Base-by-base conservation (phyloP, 2,329 filamentous ascomycete species). In the Stachybotrys chartarum region DNA sequence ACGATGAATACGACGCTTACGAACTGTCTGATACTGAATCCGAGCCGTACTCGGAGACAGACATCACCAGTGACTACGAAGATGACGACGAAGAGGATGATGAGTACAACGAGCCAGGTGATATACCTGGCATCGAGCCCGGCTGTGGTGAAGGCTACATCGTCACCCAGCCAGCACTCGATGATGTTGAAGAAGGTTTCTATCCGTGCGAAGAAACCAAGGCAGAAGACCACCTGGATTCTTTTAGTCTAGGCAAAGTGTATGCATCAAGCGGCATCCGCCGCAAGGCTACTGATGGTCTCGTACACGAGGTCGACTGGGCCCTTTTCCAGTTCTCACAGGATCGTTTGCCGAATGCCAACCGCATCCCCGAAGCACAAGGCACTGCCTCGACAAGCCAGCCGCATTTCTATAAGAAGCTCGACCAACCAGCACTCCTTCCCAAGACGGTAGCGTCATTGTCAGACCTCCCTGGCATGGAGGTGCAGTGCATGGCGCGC, bases 281-380 rank as follows among this genome's bases (percentile, higher is more conserved):
- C 5, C 84, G 93, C 32, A 86, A 88, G 53, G 81, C 86, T 54
- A 80, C 83, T 57, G 79, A 87, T 58, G 85, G 87, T 5, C 75
- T 95, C 30, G 78, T 90, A 6, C 93, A 97, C 68, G 93, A 97
- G 70, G 91, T 97, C 49, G 93, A 97, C 70, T 97, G 93, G 93
- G 91, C 92, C 0, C 76, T 97, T 3, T 91, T 97, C 63, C 84
- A 89, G 61, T 90, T 97, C 59, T 77, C 87, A 11, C 78, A 86
- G 5, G 80, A 86, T 11, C 84, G 93, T 1, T 75, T 86, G 14
- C 89, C 93, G 3, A 76, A 81, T 0, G 80, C 83, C 57, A 97
- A 97, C 63, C 72, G 82, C 11, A 86, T 96, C 24, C 83, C 83
- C 2, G 54, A 62, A 49, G 57, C 66, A 17, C 42, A 59, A 24